phyloP scores from a whole-genome alignment of 352 stramenopile genomes.

The Pythium folliculosum region DNA sequence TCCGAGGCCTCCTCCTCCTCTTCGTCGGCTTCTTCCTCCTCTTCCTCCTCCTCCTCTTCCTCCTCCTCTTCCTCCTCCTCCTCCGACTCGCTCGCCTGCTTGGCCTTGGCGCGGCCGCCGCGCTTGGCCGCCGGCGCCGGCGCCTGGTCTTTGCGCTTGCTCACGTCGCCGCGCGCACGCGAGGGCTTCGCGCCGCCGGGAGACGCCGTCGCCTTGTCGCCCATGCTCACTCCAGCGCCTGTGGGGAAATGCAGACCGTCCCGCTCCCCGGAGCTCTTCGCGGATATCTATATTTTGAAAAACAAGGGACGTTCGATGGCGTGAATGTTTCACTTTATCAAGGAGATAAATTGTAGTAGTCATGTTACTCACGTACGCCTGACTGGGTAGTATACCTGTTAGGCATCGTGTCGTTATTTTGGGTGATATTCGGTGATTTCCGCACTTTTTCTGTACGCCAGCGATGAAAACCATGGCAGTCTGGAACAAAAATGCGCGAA shows the following conservation, averaged over 20 bases:
- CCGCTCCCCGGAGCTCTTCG: not conserved
- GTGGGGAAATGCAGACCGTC: too few species aligned
- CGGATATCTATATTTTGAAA: conserved; percentile 15
- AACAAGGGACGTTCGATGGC: not conserved
- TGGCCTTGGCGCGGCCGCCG: conserved; percentile 3
- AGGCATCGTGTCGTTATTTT: too few species aligned
- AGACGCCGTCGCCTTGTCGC: conserved; percentile 31
- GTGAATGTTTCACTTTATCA: too few species aligned
- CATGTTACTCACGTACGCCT: too few species aligned
- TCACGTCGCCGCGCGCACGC: conserved; percentile 25
- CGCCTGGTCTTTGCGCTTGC: conserved; percentile 16
- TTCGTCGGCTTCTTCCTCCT: conserved; percentile 17
- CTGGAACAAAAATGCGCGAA: too few species aligned
- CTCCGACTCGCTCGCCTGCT: conserved; percentile 25
- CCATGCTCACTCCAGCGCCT: not conserved
- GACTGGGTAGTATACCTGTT: too few species aligned
- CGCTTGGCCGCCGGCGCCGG: conserved; percentile 2
- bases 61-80: conserved; percentile 18
- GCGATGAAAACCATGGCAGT: too few species aligned
- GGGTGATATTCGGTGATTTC: too few species aligned
- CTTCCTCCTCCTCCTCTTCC: conserved; percentile 7
- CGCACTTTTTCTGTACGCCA: too few species aligned
- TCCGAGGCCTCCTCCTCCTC: conserved; percentile 17
- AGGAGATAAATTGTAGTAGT: too few species aligned
- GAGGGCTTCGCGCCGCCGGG: conserved; percentile 30